Percentiles rank a stretch among this genome's conserved stretches.
These are phyloP conservation scores for Oenanthe javanica DNA, from an alignment of 140 eudicot genomes.

Conservation along the genomic window DNA sequence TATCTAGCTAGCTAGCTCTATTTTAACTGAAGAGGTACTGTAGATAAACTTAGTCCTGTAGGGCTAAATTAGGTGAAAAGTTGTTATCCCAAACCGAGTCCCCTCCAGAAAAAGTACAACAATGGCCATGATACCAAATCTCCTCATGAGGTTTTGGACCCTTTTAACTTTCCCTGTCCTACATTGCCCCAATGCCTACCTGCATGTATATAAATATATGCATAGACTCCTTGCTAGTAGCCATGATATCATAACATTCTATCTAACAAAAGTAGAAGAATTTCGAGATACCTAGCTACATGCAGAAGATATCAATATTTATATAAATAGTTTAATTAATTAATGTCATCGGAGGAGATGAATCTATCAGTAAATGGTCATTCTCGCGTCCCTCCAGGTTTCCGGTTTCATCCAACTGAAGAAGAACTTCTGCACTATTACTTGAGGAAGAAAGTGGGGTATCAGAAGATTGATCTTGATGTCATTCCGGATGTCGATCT, in stretches of 20 bases:
- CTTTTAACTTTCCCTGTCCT: conserved; percentile 6
- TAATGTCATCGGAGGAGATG: conserved; percentile 41
- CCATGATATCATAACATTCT: background rate
- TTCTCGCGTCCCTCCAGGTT: conserved; percentile 76
- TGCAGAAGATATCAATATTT: background rate
- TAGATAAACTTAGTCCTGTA: background rate
- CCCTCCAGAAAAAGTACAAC: conserved; percentile 27
- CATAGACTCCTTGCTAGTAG: background rate
- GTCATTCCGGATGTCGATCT: conserved; percentile 72
- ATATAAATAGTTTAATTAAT: background rate
- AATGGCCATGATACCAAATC: conserved; percentile 40
- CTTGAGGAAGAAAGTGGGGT: conserved; percentile 60
- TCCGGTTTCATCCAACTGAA: conserved; percentile 78
- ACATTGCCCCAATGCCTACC: conserved; percentile 30
- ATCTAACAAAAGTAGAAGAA: background rate
- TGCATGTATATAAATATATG: background rate
- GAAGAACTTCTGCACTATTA: conserved; percentile 77
- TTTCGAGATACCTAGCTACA: background rate
- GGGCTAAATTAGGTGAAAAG: conserved; percentile 12
- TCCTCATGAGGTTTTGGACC: conserved; percentile 25
- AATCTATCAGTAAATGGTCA: conserved; percentile 54
- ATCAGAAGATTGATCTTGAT: conserved; percentile 68
- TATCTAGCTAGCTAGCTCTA: conserved; percentile 18
- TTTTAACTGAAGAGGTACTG: background rate
- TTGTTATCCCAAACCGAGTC: conserved; percentile 35